These are phyloP conservation scores for Cetradonia linearis DNA, from an alignment of 495 filamentous ascomycete genomes.

Conservation along the genomic window DNA sequence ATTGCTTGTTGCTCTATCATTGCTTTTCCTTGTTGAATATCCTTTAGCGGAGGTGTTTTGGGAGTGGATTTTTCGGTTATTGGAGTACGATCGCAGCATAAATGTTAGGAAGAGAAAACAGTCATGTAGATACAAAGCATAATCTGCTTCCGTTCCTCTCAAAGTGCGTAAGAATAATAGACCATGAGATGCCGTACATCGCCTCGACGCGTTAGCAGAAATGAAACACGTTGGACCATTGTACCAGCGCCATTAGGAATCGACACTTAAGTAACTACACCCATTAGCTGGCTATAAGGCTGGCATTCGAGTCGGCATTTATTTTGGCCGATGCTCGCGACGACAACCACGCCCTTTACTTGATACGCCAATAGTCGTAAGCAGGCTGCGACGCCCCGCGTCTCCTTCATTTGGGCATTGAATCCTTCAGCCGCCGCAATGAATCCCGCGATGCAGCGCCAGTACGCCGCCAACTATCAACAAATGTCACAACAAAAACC, in stretches of 20 bases:
- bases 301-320: not conserved
- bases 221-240: too few relatives aligned
- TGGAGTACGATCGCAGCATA: not conserved
- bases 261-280: not conserved
- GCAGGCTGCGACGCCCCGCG: slow-evolving; percentile 7
- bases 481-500: slow-evolving; percentile 17
- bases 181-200: not conserved
- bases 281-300: not conserved
- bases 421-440: slow-evolving; percentile 14
- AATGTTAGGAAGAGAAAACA: not conserved
- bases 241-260: too few relatives aligned
- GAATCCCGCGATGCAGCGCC: slow-evolving; percentile 20
- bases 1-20: not conserved
- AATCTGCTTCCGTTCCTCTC: not conserved
- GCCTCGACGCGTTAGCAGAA: too few relatives aligned
- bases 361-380: slow-evolving; percentile 14
- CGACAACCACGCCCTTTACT: not conserved
- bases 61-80: slow-evolving; percentile 6
- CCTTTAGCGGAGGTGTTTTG: slow-evolving; percentile 22
- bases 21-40: slow-evolving; percentile 7
- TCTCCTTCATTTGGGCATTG: slow-evolving; percentile 6
- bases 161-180: not conserved
- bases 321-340: slow-evolving; percentile 1
- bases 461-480: slow-evolving; percentile 20
- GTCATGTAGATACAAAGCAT: not conserved